These are phyloP conservation scores for Alopecurus myosuroides DNA, from an alignment of 176 grass and related monocot genomes.

Conservation along the genomic window DNA sequence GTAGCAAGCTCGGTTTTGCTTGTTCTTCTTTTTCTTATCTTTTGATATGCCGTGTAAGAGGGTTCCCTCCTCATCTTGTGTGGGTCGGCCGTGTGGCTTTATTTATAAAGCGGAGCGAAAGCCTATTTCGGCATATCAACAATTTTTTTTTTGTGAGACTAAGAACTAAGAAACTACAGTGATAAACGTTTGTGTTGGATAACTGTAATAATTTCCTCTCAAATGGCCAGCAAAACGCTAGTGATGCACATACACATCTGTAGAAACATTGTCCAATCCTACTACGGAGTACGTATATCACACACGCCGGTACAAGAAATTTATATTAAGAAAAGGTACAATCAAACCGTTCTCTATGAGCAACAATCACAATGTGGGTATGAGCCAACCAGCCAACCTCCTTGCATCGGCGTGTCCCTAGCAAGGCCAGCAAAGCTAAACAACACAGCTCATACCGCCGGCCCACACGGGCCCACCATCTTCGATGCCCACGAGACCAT, in stretches of 20 bases:
- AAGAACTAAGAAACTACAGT: neutral
- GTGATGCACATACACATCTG: neutral
- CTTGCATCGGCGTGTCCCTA: constrained; percentile 17
- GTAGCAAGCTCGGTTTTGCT: too few species aligned
- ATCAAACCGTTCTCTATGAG: neutral
- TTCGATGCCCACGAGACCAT: constrained; percentile 49
- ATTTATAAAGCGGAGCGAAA: too few species aligned
- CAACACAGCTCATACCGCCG: constrained; percentile 47
- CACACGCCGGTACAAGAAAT: neutral
- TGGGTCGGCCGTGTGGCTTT: too few species aligned
- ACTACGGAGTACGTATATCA: too few species aligned
- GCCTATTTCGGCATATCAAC: too few species aligned
- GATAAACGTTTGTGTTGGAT: neutral
- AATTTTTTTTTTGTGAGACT: neutral
- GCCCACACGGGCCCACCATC: constrained; percentile 26
- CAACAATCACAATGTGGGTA: neutral
- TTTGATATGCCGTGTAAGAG: too few species aligned
- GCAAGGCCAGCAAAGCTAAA: constrained; percentile 35
- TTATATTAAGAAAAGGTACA: neutral
- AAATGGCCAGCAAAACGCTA: neutral
- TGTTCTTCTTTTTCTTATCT: too few species aligned
- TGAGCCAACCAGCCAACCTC: neutral
- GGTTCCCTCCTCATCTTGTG: too few species aligned
- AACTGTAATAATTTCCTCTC: neutral
- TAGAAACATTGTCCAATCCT: neutral